These are phyloP conservation scores for Pyrenophora graminea DNA, from an alignment of 2,329 filamentous ascomycete genomes.

Conservation along the genomic window DNA sequence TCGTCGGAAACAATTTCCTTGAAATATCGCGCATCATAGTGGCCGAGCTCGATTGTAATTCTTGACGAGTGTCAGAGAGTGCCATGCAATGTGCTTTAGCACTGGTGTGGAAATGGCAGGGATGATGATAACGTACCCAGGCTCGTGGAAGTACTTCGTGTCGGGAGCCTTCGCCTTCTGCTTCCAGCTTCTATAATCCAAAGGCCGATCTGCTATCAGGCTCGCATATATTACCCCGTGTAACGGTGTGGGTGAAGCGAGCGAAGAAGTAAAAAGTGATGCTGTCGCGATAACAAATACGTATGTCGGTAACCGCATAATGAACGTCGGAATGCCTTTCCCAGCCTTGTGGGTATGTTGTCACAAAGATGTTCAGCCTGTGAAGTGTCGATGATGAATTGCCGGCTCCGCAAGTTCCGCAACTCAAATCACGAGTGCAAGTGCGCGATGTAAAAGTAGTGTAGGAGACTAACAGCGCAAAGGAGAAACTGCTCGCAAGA, in stretches of 20 bases:
- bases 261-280: slow-evolving; percentile 22
- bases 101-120: background rate
- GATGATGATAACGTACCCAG: slow-evolving; percentile 35
- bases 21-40: slow-evolving; percentile 78
- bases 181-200: background rate
- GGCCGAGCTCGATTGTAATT: slow-evolving; percentile 61
- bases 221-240: background rate
- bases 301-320: slow-evolving; percentile 37
- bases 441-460: background rate
- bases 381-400: background rate
- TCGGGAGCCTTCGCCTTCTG: slow-evolving; percentile 6
- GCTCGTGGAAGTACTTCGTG: slow-evolving; percentile 47
- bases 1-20: slow-evolving; percentile 65
- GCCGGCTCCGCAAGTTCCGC: background rate
- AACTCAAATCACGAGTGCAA: background rate
- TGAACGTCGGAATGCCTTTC: background rate
- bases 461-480: background rate
- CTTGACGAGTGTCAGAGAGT: slow-evolving; percentile 26
- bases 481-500: slow-evolving; percentile 15
- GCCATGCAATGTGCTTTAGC: background rate
- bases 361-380: background rate
- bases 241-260: slow-evolving; percentile 26
- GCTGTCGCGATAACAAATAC: slow-evolving; percentile 24
- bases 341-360: background rate
- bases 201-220: background rate